Percentiles rank a stretch among this genome's conserved stretches.
These are phyloP conservation scores for Penicillium mononematosum DNA, from an alignment of 495 filamentous ascomycete genomes.

Conservation along the genomic window DNA sequence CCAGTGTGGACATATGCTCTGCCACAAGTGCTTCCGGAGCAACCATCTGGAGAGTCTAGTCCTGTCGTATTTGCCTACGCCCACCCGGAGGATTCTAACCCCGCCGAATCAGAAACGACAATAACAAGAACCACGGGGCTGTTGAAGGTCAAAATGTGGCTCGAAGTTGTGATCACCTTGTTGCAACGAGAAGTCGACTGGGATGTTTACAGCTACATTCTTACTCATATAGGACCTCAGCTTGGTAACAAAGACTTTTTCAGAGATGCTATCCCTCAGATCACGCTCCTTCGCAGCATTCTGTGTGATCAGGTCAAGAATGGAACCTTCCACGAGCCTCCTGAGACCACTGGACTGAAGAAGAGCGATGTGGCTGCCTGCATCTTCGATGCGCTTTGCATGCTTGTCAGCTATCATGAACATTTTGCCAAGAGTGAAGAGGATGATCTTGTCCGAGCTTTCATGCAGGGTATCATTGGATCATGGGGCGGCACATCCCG, in stretches of 20 bases:
- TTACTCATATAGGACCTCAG: slow-evolving; percentile 84
- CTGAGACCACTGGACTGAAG: slow-evolving; percentile 68
- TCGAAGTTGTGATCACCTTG: slow-evolving; percentile 70
- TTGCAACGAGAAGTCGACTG: slow-evolving; percentile 80
- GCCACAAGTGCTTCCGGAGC: slow-evolving; percentile 51
- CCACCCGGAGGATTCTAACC: slow-evolving; percentile 20
- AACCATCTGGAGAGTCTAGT: slow-evolving; percentile 48
- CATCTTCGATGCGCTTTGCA: slow-evolving; percentile 78
- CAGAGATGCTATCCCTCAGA: slow-evolving; percentile 62
- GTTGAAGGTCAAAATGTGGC: slow-evolving; percentile 70
- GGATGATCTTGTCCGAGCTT: slow-evolving; percentile 82
- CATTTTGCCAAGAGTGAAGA: slow-evolving; percentile 81
- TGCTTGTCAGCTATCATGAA: slow-evolving; percentile 83
- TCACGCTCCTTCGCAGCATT: slow-evolving; percentile 72
- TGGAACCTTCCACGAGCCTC: slow-evolving; percentile 72
- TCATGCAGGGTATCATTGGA: slow-evolving; percentile 74
- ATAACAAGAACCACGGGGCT: slow-evolving; percentile 25
- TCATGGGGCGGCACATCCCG: slow-evolving; percentile 84
- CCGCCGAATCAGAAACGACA: slow-evolving; percentile 1
- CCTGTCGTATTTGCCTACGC: slow-evolving; percentile 43
- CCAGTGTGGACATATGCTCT: slow-evolving; percentile 57
- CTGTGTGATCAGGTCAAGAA: slow-evolving; percentile 79
- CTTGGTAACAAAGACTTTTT: slow-evolving; percentile 89
- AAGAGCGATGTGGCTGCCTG: slow-evolving; percentile 86
- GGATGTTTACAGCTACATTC: slow-evolving; percentile 90